Conservation (phyloP, 768 basidiomycete species). For the Candolleomyces eurysporus region DNA sequence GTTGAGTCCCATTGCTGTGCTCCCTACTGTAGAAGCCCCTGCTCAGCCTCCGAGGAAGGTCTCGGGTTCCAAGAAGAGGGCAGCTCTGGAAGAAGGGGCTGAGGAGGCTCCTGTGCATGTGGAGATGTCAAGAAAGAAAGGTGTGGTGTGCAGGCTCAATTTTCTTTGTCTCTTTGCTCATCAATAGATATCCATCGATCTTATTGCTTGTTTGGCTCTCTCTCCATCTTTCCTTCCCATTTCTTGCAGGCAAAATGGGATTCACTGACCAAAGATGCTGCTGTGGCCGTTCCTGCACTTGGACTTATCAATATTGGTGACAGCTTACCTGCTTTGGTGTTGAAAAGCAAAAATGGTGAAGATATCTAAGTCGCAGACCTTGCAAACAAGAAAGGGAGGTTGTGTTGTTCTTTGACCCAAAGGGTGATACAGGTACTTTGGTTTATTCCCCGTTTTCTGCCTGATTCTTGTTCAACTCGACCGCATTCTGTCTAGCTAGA, state of each 20-base stretch:
- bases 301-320: constrained; percentile 68
- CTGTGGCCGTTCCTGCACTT: constrained; percentile 19
- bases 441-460: not conserved
- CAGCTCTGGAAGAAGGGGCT: constrained; percentile 32
- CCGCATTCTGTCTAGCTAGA: constrained; percentile 44
- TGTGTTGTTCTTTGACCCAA: constrained; percentile 81
- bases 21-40: constrained; percentile 36
- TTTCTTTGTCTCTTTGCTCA: constrained; percentile 2
- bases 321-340: constrained; percentile 62
- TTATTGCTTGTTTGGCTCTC: constrained; percentile 3
- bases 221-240: not conserved
- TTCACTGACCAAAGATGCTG: constrained; percentile 19
- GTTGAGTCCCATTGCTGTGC: constrained; percentile 54
- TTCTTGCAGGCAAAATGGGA: constrained; percentile 31
- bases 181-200: not conserved
- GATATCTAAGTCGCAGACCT: constrained; percentile 69
- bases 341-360: constrained; percentile 85
- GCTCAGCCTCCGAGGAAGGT: constrained; percentile 22
- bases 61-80: constrained; percentile 38
- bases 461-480: not conserved
- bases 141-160: constrained; percentile 16
- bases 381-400: constrained; percentile 64
- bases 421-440: constrained; percentile 79
- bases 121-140: constrained; percentile 27
- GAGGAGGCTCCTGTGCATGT: constrained; percentile 22